Evolutionary conservation across 176 grass and related monocot genomes (phyloP).

Genomic region (Oryza brachyantha): DNA sequence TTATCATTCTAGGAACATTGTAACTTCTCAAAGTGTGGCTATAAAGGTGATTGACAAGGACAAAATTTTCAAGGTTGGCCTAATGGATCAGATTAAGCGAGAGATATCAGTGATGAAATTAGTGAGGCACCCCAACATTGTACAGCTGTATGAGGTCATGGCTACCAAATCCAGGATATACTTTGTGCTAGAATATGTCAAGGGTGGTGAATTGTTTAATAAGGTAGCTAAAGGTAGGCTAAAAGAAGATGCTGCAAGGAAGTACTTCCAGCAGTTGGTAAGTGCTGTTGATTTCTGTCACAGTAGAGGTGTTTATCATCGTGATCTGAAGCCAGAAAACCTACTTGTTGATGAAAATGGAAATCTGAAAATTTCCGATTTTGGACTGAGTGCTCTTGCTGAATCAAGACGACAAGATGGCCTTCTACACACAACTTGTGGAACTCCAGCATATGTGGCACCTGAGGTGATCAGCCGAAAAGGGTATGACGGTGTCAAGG

Average conservation of each 20-base stretch:
- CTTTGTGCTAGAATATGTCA: conserved; percentile 41
- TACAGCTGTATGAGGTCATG: conserved; percentile 49
- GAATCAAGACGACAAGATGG: conserved; percentile 48
- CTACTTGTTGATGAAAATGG: conserved; percentile 50
- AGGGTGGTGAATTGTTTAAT: conserved; percentile 42
- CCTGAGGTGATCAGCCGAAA: conserved; percentile 46
- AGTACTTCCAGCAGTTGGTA: conserved; percentile 52
- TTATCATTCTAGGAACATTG: conserved; percentile 32
- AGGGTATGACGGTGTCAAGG: conserved; percentile 63
- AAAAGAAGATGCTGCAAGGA: conserved; percentile 35
- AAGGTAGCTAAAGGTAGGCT: conserved; percentile 42
- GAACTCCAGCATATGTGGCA: conserved; percentile 54
- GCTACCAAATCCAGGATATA: conserved; percentile 48
- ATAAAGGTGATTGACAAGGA: conserved; percentile 43
- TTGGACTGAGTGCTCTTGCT: conserved; percentile 55
- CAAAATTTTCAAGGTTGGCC: conserved; percentile 39
- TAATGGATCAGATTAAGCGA: conserved; percentile 43
- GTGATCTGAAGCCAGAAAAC: conserved; percentile 59
- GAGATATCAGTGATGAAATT: conserved; percentile 39
- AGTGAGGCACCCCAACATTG: conserved; percentile 31
- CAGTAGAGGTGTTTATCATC: conserved; percentile 56
- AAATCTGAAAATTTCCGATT: conserved; percentile 55
- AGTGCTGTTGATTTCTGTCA: conserved; percentile 62
- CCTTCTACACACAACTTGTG: conserved; percentile 52
- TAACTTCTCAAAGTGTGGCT: conserved; percentile 22